Conservation (phyloP, 2,329 filamentous ascomycete genomes). For the Alternaria angustiovoidea region DNA sequence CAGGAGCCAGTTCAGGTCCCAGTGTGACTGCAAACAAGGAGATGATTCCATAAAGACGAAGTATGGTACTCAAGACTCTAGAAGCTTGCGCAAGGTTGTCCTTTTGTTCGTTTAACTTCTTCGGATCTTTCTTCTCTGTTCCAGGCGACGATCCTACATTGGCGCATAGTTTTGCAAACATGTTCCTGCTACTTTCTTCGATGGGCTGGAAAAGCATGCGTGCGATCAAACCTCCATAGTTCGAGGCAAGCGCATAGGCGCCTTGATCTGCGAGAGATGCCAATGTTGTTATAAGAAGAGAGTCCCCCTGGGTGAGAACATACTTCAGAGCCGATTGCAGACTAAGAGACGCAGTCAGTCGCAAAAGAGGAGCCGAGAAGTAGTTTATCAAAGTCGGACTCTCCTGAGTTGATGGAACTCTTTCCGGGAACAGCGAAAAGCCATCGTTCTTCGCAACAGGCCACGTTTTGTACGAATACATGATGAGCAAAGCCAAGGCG, state of each 20-base stretch:
- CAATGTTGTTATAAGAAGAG: conserved; percentile 81
- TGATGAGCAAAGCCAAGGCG: conserved; percentile 69
- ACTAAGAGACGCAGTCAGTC: conserved; percentile 81
- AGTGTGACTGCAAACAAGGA: conserved; percentile 73
- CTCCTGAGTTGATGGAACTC: conserved; percentile 50
- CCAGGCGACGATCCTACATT: conserved; percentile 33
- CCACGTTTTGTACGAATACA: conserved; percentile 73
- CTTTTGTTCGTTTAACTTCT: conserved; percentile 26
- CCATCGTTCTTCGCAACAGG: conserved; percentile 63
- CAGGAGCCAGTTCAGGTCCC: conserved; percentile 77
- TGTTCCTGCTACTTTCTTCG: conserved; percentile 89
- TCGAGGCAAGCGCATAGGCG: conserved; percentile 90
- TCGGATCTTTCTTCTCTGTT: not conserved
- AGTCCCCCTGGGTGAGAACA: conserved; percentile 91
- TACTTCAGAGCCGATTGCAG: conserved; percentile 91
- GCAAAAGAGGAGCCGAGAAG: conserved; percentile 75
- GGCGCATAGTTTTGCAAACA: conserved; percentile 83
- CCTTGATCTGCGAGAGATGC: conserved; percentile 84
- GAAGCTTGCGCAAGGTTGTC: conserved; percentile 50
- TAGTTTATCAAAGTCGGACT: conserved; percentile 31
- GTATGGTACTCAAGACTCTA: conserved; percentile 67
- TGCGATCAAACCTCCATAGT: conserved; percentile 87
- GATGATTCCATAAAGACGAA: conserved; percentile 78
- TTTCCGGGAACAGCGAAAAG: conserved; percentile 72
- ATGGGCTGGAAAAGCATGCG: conserved; percentile 92